phyloP scores from a whole-genome alignment of 192 early-diverging fungal species.

The Glomus cerebriforme region DNA sequence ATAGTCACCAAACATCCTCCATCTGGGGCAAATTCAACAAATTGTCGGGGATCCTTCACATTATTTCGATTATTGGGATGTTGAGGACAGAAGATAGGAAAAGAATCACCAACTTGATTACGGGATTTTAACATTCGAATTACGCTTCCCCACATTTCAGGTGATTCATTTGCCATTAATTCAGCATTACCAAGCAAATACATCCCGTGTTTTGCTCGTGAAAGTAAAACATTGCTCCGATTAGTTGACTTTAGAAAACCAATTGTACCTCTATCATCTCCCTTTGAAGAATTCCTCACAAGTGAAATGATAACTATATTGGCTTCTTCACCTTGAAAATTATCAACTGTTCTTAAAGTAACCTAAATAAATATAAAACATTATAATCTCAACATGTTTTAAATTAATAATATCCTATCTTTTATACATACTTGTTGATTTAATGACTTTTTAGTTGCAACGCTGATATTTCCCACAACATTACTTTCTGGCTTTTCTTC shows the following conservation, averaged over 20 bases:
- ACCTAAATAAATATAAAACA: constrained; percentile 22
- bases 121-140: constrained; percentile 37
- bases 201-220: constrained; percentile 63
- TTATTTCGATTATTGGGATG: constrained; percentile 43
- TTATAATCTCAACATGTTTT: neutral
- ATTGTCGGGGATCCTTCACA: constrained; percentile 29
- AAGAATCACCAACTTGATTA: constrained; percentile 40
- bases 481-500: neutral
- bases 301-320: constrained; percentile 49
- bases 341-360: constrained; percentile 48
- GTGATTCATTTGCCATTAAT: constrained; percentile 35
- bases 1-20: constrained; percentile 49
- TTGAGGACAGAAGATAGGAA: constrained; percentile 51
- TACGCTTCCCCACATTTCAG: constrained; percentile 45
- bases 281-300: constrained; percentile 38
- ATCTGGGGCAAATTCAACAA: constrained; percentile 48
- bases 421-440: neutral
- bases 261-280: constrained; percentile 34
- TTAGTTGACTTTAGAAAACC: constrained; percentile 61
- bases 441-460: neutral
- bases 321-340: constrained; percentile 51
- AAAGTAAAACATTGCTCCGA: constrained; percentile 59
- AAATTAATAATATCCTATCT: neutral
- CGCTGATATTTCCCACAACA: neutral
- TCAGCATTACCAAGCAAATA: constrained; percentile 54